Conservation (phyloP, 192 early-diverging fungal species). For the Lobulomyces angularis region DNA sequence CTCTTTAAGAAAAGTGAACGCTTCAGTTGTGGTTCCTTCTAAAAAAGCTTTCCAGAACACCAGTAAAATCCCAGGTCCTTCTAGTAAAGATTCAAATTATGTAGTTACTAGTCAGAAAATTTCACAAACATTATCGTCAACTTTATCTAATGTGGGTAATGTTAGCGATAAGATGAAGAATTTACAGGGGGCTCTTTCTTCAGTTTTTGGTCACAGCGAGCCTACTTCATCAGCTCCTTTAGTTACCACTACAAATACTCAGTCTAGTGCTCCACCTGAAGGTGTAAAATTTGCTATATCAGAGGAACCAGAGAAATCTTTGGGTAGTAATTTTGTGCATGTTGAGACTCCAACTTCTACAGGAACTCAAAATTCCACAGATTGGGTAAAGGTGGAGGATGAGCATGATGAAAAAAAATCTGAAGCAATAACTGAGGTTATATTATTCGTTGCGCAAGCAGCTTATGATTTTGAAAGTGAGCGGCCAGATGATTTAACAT, state of each 20-base stretch:
- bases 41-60: constrained; percentile 5
- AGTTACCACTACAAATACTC: neutral
- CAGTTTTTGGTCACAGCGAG: constrained; percentile 10
- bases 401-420: too few species aligned
- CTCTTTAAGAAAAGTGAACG: too few species aligned
- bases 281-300: neutral
- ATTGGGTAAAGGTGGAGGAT: neutral
- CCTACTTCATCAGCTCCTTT: neutral
- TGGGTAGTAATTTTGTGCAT: constrained; percentile 6
- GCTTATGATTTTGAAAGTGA: constrained; percentile 34
- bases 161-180: constrained; percentile 14
- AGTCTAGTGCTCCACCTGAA: neutral
- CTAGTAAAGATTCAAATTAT: neutral
- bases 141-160: constrained; percentile 12
- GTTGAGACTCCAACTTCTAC: constrained; percentile 6
- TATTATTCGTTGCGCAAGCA: constrained; percentile 21
- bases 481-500: constrained; percentile 38
- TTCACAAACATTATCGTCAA: constrained; percentile 4
- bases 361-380: neutral
- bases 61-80: neutral
- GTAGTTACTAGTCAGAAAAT: constrained; percentile 3
- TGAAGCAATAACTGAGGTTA: too few species aligned
- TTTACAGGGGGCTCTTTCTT: constrained; percentile 12
- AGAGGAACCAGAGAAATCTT: constrained; percentile 2
- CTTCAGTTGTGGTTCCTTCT: too few species aligned